A percentile compares a stretch with the other conserved stretches of the same genome.
Evolutionary conservation across 257 asterid species (phyloP).

Genomic region (Agastache rugosa): DNA sequence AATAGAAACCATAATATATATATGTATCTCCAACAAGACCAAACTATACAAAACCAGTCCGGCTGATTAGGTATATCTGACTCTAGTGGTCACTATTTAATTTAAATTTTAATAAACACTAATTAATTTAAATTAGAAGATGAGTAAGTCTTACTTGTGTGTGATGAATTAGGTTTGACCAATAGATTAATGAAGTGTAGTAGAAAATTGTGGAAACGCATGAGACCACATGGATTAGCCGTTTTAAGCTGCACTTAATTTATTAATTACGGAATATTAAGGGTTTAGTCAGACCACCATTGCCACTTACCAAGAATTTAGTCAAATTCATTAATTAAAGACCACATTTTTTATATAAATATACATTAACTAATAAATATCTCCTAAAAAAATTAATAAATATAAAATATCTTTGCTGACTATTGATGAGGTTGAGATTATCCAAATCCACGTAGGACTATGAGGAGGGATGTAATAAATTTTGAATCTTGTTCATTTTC

Average conservation of each 20-base stretch:
- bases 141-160: constrained; percentile 31
- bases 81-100: too few relatives aligned
- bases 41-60: too few relatives aligned
- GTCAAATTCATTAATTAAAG: constrained; percentile 45
- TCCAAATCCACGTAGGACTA: constrained; percentile 21
- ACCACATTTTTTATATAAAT: too few relatives aligned
- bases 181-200: constrained; percentile 21
- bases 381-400: too few relatives aligned
- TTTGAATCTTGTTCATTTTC: not conserved
- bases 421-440: not conserved
- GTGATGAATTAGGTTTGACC: constrained; percentile 42
- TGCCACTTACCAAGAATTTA: constrained; percentile 34
- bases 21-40: too few relatives aligned
- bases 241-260: constrained; percentile 41
- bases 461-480: not conserved
- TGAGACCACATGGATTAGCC: constrained; percentile 75
- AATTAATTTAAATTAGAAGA: constrained; percentile 7
- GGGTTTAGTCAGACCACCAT: constrained; percentile 31
- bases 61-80: too few relatives aligned
- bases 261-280: constrained; percentile 37
- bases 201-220: constrained; percentile 49
- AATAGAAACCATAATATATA: too few relatives aligned
- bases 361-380: too few relatives aligned
- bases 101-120: too few relatives aligned
- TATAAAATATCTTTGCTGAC: not conserved